Evolutionary conservation across 176 grass and related monocot genomes (phyloP), one percentile per base, ranked within the genome.

Genomic region (Tuctoria greenei): DNA sequence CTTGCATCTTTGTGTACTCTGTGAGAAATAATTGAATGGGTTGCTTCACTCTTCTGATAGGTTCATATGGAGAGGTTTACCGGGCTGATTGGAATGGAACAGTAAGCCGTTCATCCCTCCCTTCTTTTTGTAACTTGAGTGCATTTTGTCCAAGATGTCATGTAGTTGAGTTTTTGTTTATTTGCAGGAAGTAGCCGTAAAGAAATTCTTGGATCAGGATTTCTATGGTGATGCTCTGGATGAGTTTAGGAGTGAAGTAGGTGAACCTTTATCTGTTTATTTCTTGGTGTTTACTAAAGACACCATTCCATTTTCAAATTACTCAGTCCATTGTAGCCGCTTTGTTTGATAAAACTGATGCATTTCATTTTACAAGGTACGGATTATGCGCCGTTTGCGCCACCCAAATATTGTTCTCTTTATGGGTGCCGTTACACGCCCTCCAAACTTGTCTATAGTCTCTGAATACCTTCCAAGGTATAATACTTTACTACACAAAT

Each of bases 341-440:
- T 38, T 40, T 86, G 18, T 79, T 68, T 79, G 34, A 61, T 61
- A 49, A 31, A 31, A 31, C 31, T 31, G 31, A 56, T 84, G 27
- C 70, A 72, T 74, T 86, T 51, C 75, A 52, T 69, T 77, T 78
- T 82, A 66, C 77, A 86, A 99, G 95, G 91, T 99, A 70, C 85
- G 85, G 39, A 99, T 99, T 75, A 99, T 99, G 95, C 92, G 95
- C 75, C 93, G 95, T 38, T 68, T 99, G 87, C 86, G 89, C 21
- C 95, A 99, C 81, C 95, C 95, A 90, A 99, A 99, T 85, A 88
- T 99, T 69, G 91, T 99, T 83, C 95, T 92, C 41, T 99, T 99
- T 81, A 92, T 99, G 95, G 95, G 95, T 85, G 95, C 95, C 44
- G 91, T 99, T 76, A 99, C 95, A 80, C 95, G 95, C 7, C 95